Evolutionary conservation across 2,329 filamentous ascomycete genomes (phyloP), one percentile per base, ranked within the genome.

Genomic region (Penicillium sp.): DNA sequence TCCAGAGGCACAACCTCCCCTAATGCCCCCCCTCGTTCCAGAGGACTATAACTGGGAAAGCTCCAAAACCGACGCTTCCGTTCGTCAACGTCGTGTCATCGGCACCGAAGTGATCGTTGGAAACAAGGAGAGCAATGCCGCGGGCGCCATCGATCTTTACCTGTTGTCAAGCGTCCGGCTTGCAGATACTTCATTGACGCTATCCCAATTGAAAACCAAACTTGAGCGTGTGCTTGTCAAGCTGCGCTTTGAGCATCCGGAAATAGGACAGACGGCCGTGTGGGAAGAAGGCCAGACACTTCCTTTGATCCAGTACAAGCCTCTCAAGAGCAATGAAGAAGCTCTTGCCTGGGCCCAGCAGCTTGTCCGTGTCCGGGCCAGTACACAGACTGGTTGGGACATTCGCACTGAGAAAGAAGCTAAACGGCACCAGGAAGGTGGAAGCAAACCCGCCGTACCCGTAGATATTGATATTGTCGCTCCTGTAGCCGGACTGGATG

Each of bases 81-180:
- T 47, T 35, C 45, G 16, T 21, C 48, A 57, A 23, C 55, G 55
- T 38, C 55, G 50, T 21, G 48, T 28, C 14, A 18, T 4, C 23
- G 55, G 55, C 11, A 49, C 48, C n/a, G 55, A 57, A 14, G 24
- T 2, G n/a, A 47, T 57, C n/a, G 55, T 57, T 18, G 55, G 55
- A 5, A 14, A 52, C 14, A 28, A 57, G 18, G 33, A 47, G 33
- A 26, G 28, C 28, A 57, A 57, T 42, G 38, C 23, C 7, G 50
- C 35, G 12, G 55, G 55, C 4, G 40, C 40, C n/a, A 47, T 52
- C 33, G 55, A 57, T 38, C 23, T 57, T 4, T 57, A 57, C 21
- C 28, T 57, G 5, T 20, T 47, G 16, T 47, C 55, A 5, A 38
- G 42, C 16, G 20, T 53, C 21, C 48, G 52, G 20, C 26, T 53